Evolutionary conservation across 148 eudicot genomes (phyloP), one percentile per base, ranked within the genome.

Genomic region (Nepenthes mirabilis): DNA sequence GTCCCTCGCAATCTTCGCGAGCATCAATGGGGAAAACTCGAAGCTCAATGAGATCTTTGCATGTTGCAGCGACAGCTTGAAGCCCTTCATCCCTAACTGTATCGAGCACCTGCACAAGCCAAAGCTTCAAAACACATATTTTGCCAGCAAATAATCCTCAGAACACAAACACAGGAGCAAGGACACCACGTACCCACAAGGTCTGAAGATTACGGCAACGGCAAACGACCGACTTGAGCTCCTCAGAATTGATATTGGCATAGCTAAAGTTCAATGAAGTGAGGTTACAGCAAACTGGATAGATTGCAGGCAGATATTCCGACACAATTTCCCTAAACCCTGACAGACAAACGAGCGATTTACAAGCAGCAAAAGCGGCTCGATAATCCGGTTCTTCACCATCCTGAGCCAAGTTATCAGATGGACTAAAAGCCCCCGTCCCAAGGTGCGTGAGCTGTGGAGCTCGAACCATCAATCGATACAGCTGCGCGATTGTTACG

Each of bases 41-140:
- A 61, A 88, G 84, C 77, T 88, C 96, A 0, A 67, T 78, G 12
- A 88, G 86, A 68, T 88, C 86, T 33, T 83, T 83, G 62, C 96
- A 88, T 13, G 86, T 79, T 34, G 79, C 80, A 43, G 91, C 83
- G 34, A 85, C 96, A 48, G 91, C 91, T 65, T 80, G 77, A 49
- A 88, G 87, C 60, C 96, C 96, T 69, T 88, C 96, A 69, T 88
- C 96, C 62, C 83, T 62, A 23, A 85, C 75, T 14, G 96, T 75
- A 75, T 88, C 96, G 49, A 88, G 82, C 9, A 73, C 96, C 96
- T 88, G 71, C 50, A 49, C 2, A 10, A 11, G 13, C 2, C 48
- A 59, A 34, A 55, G 6, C 33, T 37, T 55, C 49, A 43, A 1
- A 6, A 14, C 14, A 2, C 12, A 50, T 12, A 5, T 40, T 11